Base-by-base conservation (phyloP, 345 rosid species). In the Sonneratia caseolaris region DNA sequence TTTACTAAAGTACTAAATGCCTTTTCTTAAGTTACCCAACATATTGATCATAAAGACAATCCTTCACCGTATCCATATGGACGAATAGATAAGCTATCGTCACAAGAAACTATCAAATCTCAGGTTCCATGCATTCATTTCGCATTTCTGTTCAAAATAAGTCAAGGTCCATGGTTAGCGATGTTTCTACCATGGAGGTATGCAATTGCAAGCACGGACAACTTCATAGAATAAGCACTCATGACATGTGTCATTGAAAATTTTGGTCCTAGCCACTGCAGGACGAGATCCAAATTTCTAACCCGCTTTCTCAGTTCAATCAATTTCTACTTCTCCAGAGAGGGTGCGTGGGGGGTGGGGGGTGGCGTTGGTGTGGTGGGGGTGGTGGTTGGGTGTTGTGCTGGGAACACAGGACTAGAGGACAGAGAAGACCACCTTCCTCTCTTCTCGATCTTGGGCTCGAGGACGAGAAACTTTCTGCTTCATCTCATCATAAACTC, bases 401-500 rank as follows among this genome's bases (percentile, higher is more conserved):
- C n/a, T n/a, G n/a, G n/a, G n/a, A 57, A 22, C 32, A 57, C 4
- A 3, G 27, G 64, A 57, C 35, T 57, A 57, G 18, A 3, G 66
- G 24, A 5, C 12, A 12, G 37, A 62, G 37, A 27, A 35, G 35
- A 24, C 4, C 78, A 94, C 99, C 98, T 86, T 83, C 68, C 86
- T 86, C 55, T 90, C 93, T 75, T 80, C 79, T 12, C 88, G 93
- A 78, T 89, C 92, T 68, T 79, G 82, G 21, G 75, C 71, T 7
- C 79, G 82, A 8, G 92, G 92, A 51, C 68, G 88, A 71, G 80
- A 83, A 47, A 68, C 76, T 70, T 86, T 80, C 70, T 83, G 82
- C 79, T 92, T 95, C 90, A 90, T 89, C 70, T 90, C 86, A 69
- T 89, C 94, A 68, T 86, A 90, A 72, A 90, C 92, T 48, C 91